Percentiles rank a stretch among this genome's conserved stretches.
These are phyloP conservation scores for Melaleuca quinquenervia DNA, from an alignment of 345 rosid species.

Conservation along the genomic window DNA sequence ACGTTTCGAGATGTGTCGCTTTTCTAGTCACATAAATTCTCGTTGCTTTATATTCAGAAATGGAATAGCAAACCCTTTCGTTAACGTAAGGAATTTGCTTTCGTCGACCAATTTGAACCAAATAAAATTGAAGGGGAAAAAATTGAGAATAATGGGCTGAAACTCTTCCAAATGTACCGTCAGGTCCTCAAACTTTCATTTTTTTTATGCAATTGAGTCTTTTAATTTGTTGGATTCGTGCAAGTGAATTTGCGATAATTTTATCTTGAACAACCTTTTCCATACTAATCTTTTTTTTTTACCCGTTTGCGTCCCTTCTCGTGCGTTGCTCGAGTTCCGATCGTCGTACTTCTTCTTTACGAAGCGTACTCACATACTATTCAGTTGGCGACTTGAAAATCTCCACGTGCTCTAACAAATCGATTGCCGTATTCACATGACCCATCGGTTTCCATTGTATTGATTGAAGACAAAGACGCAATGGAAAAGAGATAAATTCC, in stretches of 20 bases:
- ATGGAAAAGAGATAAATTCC: not conserved
- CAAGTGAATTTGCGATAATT: not conserved
- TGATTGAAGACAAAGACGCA: not conserved
- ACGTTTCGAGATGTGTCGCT: not conserved
- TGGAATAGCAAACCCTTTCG: not conserved
- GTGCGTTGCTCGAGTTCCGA: not conserved
- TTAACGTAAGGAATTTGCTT: not conserved
- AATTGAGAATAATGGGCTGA: not conserved
- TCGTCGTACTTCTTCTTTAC: not conserved
- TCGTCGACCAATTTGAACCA: not conserved
- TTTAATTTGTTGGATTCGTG: not conserved
- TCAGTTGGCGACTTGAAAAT: not conserved
- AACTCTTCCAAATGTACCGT: not conserved
- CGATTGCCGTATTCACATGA: not conserved
- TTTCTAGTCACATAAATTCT: not conserved
- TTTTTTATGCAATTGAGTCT: not conserved
- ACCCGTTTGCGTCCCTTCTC: not conserved
- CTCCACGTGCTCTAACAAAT: not conserved
- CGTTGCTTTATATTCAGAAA: not conserved
- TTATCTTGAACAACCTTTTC: not conserved
- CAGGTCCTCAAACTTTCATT: not conserved
- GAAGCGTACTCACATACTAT: fast-evolving
- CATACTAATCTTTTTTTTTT: not conserved
- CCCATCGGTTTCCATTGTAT: not conserved
- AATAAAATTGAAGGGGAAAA: not conserved